A percentile compares a stretch with the other conserved stretches of the same genome.
Evolutionary conservation across 306 rosid species (phyloP).

Genomic region (Inga leiocalycina): DNA sequence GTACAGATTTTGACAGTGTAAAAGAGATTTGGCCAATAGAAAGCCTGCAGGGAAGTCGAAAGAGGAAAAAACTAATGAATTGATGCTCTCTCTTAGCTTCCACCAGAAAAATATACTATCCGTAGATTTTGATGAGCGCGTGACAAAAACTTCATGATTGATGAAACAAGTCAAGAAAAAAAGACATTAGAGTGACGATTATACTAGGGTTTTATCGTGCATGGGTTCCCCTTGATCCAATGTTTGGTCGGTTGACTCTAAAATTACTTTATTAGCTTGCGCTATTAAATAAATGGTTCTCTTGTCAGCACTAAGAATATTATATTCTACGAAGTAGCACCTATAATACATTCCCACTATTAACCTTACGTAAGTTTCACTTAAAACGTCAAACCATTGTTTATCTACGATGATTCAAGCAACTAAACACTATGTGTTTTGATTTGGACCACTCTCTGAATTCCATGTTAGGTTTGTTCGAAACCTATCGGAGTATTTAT

Average conservation of each 20-base stretch:
- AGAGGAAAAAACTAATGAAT: slow-evolving; percentile 20
- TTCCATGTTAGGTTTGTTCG: not conserved
- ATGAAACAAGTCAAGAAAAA: slow-evolving; percentile 29
- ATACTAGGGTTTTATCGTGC: slow-evolving; percentile 28
- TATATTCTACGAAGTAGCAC: not conserved
- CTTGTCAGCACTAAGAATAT: not conserved
- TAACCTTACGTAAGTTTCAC: not conserved
- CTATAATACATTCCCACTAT: not conserved
- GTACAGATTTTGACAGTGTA: slow-evolving; percentile 18
- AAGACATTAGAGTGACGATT: slow-evolving; percentile 38
- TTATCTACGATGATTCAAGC: not conserved
- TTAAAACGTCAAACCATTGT: slow-evolving; percentile 7
- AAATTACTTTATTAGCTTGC: not conserved
- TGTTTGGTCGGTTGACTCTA: slow-evolving; percentile 35
- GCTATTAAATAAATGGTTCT: slow-evolving; percentile 5
- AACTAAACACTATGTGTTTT: not conserved
- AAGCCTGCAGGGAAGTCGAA: not conserved
- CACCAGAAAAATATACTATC: slow-evolving; percentile 26
- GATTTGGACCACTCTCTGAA: not conserved
- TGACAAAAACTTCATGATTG: slow-evolving; percentile 39
- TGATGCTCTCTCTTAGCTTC: slow-evolving; percentile 33
- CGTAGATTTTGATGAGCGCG: slow-evolving; percentile 29
- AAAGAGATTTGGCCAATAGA: slow-evolving; percentile 42
- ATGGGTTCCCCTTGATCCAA: slow-evolving; percentile 13
- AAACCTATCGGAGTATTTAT: not conserved